Conservation (phyloP, 2,329 filamentous ascomycete genomes). For the Pseudocercospora pini-densiflorae region DNA sequence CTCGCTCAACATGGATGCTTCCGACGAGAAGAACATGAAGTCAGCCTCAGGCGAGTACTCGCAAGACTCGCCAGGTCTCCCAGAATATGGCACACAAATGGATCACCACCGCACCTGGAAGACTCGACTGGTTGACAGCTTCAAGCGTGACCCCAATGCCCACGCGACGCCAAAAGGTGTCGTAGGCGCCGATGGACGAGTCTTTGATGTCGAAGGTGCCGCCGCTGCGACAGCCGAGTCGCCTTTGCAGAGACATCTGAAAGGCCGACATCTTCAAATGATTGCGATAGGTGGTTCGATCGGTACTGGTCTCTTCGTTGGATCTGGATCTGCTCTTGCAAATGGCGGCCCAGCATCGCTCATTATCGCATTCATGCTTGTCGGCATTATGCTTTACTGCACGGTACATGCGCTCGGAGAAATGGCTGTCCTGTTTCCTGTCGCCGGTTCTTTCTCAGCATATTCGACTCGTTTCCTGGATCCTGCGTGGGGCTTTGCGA, state of each 20-base stretch:
- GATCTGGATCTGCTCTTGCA: constrained; percentile 38
- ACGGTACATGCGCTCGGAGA: constrained; percentile 42
- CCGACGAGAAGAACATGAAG: constrained; percentile 26
- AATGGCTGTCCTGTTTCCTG: constrained; percentile 42
- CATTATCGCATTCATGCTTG: constrained; percentile 38
- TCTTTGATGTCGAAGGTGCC: constrained; percentile 67
- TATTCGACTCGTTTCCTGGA: constrained; percentile 43
- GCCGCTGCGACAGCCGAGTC: constrained; percentile 70
- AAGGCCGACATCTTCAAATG: constrained; percentile 91
- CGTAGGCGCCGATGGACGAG: constrained; percentile 57
- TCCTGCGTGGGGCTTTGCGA: constrained; percentile 43
- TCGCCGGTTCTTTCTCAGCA: constrained; percentile 42
- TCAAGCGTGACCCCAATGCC: constrained; percentile 65
- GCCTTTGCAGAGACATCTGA: constrained; percentile 73
- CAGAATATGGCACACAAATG: constrained; percentile 34
- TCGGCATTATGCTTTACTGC: constrained; percentile 41
- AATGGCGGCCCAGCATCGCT: constrained; percentile 42
- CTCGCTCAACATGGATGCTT: constrained; percentile 22
- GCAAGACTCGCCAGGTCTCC: constrained; percentile 20
- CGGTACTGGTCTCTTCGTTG: constrained; percentile 43
- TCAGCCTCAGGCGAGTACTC: constrained; percentile 23
- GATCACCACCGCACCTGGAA: constrained; percentile 29
- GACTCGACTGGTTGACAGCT: constrained; percentile 61
- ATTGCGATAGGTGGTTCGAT: constrained; percentile 71
- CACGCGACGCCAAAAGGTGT: constrained; percentile 53